A percentile compares a stretch with the other conserved stretches of the same genome.
Evolutionary conservation across 768 basidiomycete species (phyloP).

Genomic region (Amanita exitialis): DNA sequence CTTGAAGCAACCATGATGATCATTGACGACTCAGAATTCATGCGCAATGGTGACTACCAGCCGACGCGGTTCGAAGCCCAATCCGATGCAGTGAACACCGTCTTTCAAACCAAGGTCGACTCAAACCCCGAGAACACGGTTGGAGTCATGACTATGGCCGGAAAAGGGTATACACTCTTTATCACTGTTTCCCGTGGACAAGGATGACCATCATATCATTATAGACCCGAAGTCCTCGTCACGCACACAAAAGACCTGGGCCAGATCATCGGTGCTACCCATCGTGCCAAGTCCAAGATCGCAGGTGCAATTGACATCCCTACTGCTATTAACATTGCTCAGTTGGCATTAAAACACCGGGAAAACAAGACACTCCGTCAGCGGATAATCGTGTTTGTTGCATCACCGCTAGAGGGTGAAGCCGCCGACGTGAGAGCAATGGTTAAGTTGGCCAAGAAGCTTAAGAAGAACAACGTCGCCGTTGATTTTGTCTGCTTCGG

Average conservation of each 20-base stretch:
- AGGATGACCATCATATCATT: neutral
- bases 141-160: slow-evolving; percentile 97
- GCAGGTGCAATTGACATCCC: slow-evolving; percentile 79
- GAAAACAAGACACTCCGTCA: slow-evolving; percentile 98
- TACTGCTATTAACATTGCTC: slow-evolving; percentile 88
- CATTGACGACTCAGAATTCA: slow-evolving; percentile 96
- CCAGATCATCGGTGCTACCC: slow-evolving; percentile 76
- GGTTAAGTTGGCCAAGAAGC: slow-evolving; percentile 87
- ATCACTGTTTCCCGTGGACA: neutral
- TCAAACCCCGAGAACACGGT: slow-evolving; percentile 98
- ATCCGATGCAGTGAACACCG: slow-evolving; percentile 78
- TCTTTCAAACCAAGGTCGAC: slow-evolving; percentile 90
- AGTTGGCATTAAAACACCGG: slow-evolving; percentile 93
- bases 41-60: slow-evolving; percentile 89
- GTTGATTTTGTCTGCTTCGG: slow-evolving; percentile 89
- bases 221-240: slow-evolving; percentile 89
- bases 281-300: slow-evolving; percentile 59
- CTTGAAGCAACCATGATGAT: slow-evolving; percentile 97
- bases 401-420: slow-evolving; percentile 69
- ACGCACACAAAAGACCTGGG: slow-evolving; percentile 95
- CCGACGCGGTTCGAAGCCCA: slow-evolving; percentile 88
- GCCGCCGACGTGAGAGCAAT: slow-evolving; percentile 71
- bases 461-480: slow-evolving; percentile 99
- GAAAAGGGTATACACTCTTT: slow-evolving; percentile 63
- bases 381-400: slow-evolving; percentile 90